These are phyloP conservation scores for Mycena sanguinolenta DNA, from an alignment of 768 basidiomycete species.

Conservation along the genomic window DNA sequence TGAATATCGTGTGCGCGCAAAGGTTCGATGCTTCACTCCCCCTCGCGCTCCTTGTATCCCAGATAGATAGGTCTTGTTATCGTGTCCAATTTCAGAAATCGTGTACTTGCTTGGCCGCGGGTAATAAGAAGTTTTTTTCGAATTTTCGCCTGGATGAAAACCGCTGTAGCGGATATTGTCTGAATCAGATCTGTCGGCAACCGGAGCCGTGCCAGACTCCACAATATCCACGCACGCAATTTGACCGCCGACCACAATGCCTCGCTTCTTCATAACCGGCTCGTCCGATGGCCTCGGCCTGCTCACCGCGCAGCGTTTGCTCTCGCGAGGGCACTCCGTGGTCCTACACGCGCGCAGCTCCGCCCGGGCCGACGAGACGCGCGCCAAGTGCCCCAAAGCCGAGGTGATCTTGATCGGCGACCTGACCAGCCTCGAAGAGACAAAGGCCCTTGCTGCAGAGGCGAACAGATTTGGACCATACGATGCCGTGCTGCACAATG, in stretches of 20 bases:
- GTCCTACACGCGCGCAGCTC: slow-evolving; percentile 5
- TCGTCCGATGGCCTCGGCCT: slow-evolving; percentile 1
- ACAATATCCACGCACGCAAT: no score
- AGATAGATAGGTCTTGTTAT: no score
- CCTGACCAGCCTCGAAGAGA: background rate
- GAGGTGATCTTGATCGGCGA: background rate
- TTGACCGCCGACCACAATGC: background rate
- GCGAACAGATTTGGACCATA: background rate
- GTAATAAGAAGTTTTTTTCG: no score
- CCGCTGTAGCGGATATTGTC: no score
- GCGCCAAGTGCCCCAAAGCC: background rate
- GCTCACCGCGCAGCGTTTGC: background rate
- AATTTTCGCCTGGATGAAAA: no score
- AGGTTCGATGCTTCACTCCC: no score
- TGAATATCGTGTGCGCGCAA: no score
- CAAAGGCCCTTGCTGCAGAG: background rate
- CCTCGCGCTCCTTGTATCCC: no score
- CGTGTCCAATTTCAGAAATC: no score
- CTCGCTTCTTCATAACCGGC: slow-evolving; percentile 1
- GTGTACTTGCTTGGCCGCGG: no score
- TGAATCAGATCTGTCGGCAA: no score
- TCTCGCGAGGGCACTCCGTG: background rate
- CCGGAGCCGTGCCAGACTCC: no score
- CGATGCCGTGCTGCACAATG: slow-evolving; percentile 3
- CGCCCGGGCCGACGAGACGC: background rate